Base-by-base conservation (phyloP, 2,329 filamentous ascomycete species). In the Fusarium guadeloupense region DNA sequence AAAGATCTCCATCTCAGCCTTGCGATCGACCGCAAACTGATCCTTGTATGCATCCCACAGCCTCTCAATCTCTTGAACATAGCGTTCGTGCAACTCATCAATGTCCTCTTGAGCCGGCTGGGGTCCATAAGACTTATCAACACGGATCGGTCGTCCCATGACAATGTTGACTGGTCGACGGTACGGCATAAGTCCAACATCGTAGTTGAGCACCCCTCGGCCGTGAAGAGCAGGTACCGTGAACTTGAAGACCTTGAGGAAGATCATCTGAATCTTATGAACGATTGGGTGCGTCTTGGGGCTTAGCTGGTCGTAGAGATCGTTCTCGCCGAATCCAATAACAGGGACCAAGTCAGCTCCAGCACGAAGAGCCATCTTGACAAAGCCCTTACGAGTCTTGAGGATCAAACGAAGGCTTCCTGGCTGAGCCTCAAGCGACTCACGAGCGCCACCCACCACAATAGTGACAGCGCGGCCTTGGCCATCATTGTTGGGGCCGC, bases 401-500 rank as follows among this genome's bases (percentile, higher is more conserved):
- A 98, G 83, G 5, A 98, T 89, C 9, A 98, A 83, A 6, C 88
- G 87, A 52, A 97, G 77, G 13, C 83, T 85, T 44, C 90, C 85
- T 0, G 95, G 95, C 58, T 90, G 87, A 1, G 94, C 92, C 73
- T 97, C 92, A 4, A 99, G 87, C 2, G 92, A 95, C 77, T 99
- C 95, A 14, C 92, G 86, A 5, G 95, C 95, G 9, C 95, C 95
- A 43, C 95, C 95, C 37, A 98, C 84, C 16, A 98, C 95, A 67
- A 99, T 97, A 3, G 95, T 97, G 54, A 98, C 96, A 42, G 91
- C 93, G n/a, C 93, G 90, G 14, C 95, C 93, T 88, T 93, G 94
- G 21, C 93, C 94, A 71, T 94, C 89, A 54, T 81, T 81, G 61
- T 96, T 90, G 5, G 80, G 76, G 0, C 93, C 93, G 16, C 93